These are phyloP conservation scores for Diaporthe ilicicola DNA, from an alignment of 2,329 filamentous ascomycete genomes.

Conservation along the genomic window DNA sequence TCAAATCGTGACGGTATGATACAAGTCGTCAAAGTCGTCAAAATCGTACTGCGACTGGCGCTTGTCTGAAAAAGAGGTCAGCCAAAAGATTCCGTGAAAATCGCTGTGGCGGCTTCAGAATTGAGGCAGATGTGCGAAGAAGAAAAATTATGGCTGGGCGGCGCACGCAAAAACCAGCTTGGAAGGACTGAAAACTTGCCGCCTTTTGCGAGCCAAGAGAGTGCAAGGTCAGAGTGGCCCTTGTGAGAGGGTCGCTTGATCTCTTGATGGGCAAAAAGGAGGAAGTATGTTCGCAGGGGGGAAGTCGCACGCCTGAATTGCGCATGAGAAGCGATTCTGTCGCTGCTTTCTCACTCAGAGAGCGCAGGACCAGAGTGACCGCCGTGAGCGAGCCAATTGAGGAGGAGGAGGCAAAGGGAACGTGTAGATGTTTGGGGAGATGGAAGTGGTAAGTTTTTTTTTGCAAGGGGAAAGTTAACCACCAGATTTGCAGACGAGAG, in stretches of 20 bases:
- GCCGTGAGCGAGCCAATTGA: neutral
- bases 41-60: neutral
- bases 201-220: neutral
- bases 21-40: slow-evolving; percentile 7
- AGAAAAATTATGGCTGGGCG: too few relatives aligned
- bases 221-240: neutral
- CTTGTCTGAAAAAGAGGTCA: slow-evolving; percentile 16
- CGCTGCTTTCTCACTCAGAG: neutral
- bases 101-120: neutral
- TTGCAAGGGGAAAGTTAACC: neutral
- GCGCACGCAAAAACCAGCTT: neutral
- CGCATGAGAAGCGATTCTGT: too few relatives aligned
- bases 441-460: neutral
- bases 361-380: neutral
- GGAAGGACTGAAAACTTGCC: neutral
- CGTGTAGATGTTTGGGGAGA: neutral
- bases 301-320: neutral
- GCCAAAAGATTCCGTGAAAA: neutral
- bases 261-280: neutral
- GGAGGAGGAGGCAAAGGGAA: neutral
- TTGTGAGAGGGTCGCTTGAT: neutral
- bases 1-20: neutral
- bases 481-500: neutral
- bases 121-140: neutral
- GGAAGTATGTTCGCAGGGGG: neutral